Evolutionary conservation across 2,329 filamentous ascomycete genomes (phyloP), one percentile per base, ranked within the genome.

Genomic region (Botrytis porri): DNA sequence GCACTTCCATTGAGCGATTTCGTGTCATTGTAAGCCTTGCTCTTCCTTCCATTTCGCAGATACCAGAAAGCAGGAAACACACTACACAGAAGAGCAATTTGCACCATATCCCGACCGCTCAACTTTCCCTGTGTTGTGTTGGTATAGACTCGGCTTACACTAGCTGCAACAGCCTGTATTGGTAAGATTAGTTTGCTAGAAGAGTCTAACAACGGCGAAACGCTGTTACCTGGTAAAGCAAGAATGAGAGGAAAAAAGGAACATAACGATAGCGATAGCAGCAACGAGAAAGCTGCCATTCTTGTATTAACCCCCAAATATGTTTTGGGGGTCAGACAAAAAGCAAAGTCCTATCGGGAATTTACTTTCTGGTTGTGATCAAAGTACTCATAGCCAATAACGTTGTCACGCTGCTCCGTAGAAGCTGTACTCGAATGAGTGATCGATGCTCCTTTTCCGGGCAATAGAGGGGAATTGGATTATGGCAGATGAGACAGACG

Each of bases 51-150:
- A 60, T 73, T 73, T 57, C 73, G 74, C 59, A 77, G 62, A 74
- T 71, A 79, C 76, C 75, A 80, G 62, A 78, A 69, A 51, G 76
- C 74, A 59, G 76, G 77, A 60, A 77, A 22, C 45, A 74, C 37
- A 71, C 74, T 71, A 60, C 69, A 80, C 57, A 76, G 61, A 62
- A 73, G 75, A 3, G 75, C 64, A 41, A 78, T 74, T 65, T 76
- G 73, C 48, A 75, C 72, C 75, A 78, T 77, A 37, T 77, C 77
- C 76, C 75, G 77, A 51, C 74, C 29, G 54, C 69, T 74, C 43
- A 77, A 41, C 65, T 75, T 76, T 29, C 73, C 74, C 29, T 76
- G 73, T 5, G 72, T 74, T 32, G 73, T 71, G 35, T 74, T 74
- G 22, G 71, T 74, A 73, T 73, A 76, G 12, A 77, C 37, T 51